Conservation (phyloP, 2,329 filamentous ascomycete species). For the Penicillium paneum region DNA sequence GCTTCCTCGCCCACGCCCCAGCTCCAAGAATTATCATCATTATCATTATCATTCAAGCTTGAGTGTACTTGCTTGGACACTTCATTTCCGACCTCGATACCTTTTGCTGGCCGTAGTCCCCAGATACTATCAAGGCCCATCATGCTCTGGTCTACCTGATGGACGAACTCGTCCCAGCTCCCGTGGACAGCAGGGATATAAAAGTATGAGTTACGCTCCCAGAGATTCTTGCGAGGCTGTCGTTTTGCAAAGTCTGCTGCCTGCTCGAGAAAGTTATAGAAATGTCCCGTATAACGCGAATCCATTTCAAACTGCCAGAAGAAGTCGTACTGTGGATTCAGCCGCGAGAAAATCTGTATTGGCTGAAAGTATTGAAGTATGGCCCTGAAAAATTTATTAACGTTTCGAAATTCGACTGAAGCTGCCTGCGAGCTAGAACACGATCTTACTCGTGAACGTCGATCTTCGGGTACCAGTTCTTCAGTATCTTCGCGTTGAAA, state of each 20-base stretch:
- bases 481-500: conserved; percentile 8
- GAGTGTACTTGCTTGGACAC: background rate
- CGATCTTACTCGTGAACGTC: conserved; percentile 1
- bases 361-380: conserved; percentile 14
- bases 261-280: conserved; percentile 7
- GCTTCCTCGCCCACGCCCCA: conserved; percentile 14
- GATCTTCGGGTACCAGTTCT: conserved; percentile 12
- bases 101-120: conserved; percentile 2
- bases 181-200: conserved; percentile 11
- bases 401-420: no score
- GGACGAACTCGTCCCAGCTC: conserved; percentile 3
- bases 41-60: no score
- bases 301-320: conserved; percentile 15
- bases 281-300: conserved; percentile 12
- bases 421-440: background rate
- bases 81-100: background rate
- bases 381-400: conserved; percentile 8
- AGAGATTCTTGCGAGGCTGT: conserved; percentile 12
- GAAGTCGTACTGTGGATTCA: conserved; percentile 10
- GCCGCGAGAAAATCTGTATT: conserved; percentile 8
- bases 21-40: background rate
- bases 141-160: conserved; percentile 5
- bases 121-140: background rate
- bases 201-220: conserved; percentile 16
- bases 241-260: conserved; percentile 9